phyloP scores from a whole-genome alignment of 768 basidiomycete genomes.

The Agaricus sinodeliciosus region DNA sequence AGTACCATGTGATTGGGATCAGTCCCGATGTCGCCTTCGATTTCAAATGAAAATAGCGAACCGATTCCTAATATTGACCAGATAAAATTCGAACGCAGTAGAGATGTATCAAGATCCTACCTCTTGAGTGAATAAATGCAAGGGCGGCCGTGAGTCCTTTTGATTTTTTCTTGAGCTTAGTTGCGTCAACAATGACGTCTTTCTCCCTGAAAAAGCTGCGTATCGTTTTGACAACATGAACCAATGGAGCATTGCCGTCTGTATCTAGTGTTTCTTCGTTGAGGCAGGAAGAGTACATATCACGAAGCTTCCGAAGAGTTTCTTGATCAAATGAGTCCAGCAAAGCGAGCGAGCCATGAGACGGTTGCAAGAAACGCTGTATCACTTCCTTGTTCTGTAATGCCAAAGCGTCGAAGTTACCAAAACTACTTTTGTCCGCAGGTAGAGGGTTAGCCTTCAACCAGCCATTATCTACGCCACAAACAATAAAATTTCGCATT shows the following conservation, averaged over 20 bases:
- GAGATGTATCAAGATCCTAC: conserved; percentile 29
- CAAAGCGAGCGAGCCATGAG: conserved; percentile 25
- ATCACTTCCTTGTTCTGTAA: conserved; percentile 77
- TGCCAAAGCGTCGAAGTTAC: conserved; percentile 65
- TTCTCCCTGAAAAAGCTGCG: conserved; percentile 53
- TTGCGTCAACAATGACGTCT: conserved; percentile 28
- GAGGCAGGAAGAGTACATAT: conserved; percentile 77
- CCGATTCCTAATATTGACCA: conserved; percentile 49
- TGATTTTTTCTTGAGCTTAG: conserved; percentile 23
- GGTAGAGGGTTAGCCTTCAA: conserved; percentile 76
- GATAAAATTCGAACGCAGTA: background rate
- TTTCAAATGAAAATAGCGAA: conserved; percentile 71
- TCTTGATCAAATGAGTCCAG: conserved; percentile 40
- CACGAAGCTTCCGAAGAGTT: conserved; percentile 57
- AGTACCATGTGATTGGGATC: conserved; percentile 84
- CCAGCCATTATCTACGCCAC: conserved; percentile 77
- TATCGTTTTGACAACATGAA: conserved; percentile 58
- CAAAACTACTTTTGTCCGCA: conserved; percentile 70
- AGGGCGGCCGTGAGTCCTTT: conserved; percentile 75
- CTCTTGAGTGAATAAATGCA: conserved; percentile 82
- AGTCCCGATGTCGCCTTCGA: conserved; percentile 82
- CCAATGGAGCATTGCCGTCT: conserved; percentile 64
- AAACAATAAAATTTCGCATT: background rate
- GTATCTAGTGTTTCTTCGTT: conserved; percentile 73
- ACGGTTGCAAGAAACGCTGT: conserved; percentile 54